These are phyloP conservation scores for Macrophomina tecta DNA, from an alignment of 2,329 filamentous ascomycete species.

Conservation along the genomic window DNA sequence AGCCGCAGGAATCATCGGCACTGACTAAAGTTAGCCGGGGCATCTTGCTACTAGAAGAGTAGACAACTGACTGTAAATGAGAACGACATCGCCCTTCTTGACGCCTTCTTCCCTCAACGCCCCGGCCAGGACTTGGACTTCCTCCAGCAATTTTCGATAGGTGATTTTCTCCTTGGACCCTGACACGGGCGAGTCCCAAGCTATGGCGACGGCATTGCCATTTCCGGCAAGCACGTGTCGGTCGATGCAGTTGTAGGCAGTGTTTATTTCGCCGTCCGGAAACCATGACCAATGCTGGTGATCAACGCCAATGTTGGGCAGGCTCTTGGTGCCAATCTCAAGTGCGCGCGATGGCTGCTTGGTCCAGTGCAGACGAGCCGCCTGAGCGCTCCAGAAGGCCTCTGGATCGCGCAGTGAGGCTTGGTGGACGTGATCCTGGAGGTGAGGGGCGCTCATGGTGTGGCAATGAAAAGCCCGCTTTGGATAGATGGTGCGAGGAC, in stretches of 20 bases:
- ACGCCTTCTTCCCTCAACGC: slow-evolving; percentile 84
- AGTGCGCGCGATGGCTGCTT: slow-evolving; percentile 71
- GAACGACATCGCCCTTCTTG: slow-evolving; percentile 80
- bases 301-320: slow-evolving; percentile 66
- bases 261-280: slow-evolving; percentile 84
- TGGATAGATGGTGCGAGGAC: background rate
- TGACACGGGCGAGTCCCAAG: slow-evolving; percentile 88
- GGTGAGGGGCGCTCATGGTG: slow-evolving; percentile 34
- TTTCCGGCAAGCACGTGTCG: slow-evolving; percentile 83
- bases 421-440: slow-evolving; percentile 58
- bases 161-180: slow-evolving; percentile 73
- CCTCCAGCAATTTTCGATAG: slow-evolving; percentile 75
- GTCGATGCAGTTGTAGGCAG: slow-evolving; percentile 90
- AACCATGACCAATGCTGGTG: slow-evolving; percentile 92
- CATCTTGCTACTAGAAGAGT: background rate
- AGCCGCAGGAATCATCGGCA: slow-evolving; percentile 95
- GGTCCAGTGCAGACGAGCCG: slow-evolving; percentile 80
- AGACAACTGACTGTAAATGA: slow-evolving; percentile 76
- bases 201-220: slow-evolving; percentile 75
- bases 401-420: slow-evolving; percentile 72
- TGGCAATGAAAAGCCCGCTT: slow-evolving; percentile 4
- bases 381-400: slow-evolving; percentile 77
- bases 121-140: slow-evolving; percentile 82
- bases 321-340: slow-evolving; percentile 64
- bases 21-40: slow-evolving; percentile 47